Conservation (phyloP, 805 yeast genomes). For the Lipomyces orientalis region DNA sequence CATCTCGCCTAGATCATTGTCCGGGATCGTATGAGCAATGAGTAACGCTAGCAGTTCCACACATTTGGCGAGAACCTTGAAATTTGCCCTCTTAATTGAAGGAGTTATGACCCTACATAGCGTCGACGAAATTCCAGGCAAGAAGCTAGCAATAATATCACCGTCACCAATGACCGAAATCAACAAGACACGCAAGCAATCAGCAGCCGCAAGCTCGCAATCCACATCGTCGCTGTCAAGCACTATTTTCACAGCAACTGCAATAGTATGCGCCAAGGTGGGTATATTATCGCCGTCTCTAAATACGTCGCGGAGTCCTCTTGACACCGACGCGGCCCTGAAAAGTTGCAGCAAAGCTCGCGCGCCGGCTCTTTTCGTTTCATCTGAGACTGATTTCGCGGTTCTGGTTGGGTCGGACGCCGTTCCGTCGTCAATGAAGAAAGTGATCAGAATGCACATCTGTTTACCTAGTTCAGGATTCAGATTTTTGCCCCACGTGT, state of each 20-base stretch:
- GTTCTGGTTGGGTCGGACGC: slow-evolving; percentile 52
- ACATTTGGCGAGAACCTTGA: slow-evolving; percentile 32
- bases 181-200: slow-evolving; percentile 47
- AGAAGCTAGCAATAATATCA: slow-evolving; percentile 41
- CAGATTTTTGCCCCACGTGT: slow-evolving; percentile 57
- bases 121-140: slow-evolving; percentile 46
- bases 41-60: slow-evolving; percentile 33
- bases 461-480: slow-evolving; percentile 52
- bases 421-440: slow-evolving; percentile 44
- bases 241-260: slow-evolving; percentile 51
- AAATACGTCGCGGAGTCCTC: slow-evolving; percentile 40
- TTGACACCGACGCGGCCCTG: slow-evolving; percentile 37
- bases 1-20: slow-evolving; percentile 11
- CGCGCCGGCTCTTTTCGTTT: slow-evolving; percentile 41
- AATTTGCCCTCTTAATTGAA: slow-evolving; percentile 37
- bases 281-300: slow-evolving; percentile 49
- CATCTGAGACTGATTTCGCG: slow-evolving; percentile 47
- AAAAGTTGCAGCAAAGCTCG: slow-evolving; percentile 35
- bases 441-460: slow-evolving; percentile 54
- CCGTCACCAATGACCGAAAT: slow-evolving; percentile 31
- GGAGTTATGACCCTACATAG: slow-evolving; percentile 40
- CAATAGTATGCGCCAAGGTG: slow-evolving; percentile 55
- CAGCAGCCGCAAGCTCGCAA: slow-evolving; percentile 43
- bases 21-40: slow-evolving; percentile 8
- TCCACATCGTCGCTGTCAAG: slow-evolving; percentile 40